phyloP scores from a whole-genome alignment of 1,139 yeast species.

The Suhomyces terraborum region DNA sequence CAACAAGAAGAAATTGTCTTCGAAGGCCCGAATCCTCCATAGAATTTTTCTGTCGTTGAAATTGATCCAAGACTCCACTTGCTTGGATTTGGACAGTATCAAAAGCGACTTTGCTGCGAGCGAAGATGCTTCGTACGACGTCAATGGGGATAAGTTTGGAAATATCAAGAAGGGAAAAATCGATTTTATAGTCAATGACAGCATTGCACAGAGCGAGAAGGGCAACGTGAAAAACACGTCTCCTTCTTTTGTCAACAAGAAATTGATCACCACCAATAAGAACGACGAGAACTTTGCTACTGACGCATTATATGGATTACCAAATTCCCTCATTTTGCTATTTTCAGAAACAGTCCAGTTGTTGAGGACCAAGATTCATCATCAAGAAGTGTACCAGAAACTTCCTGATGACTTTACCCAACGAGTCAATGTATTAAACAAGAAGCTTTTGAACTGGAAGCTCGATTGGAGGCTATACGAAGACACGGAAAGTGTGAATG shows the following conservation, averaged over 20 bases:
- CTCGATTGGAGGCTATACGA: conserved; percentile 59
- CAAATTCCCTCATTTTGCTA: conserved; percentile 72
- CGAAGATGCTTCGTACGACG: conserved; percentile 40
- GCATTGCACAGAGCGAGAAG: conserved; percentile 13
- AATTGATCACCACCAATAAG: conserved; percentile 45
- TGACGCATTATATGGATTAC: conserved; percentile 82
- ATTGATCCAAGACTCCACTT: conserved; percentile 72
- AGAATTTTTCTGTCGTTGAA: conserved; percentile 76
- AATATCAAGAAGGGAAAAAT: conserved; percentile 38
- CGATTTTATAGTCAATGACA: conserved; percentile 47
- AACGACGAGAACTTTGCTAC: conserved; percentile 66
- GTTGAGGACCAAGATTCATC: conserved; percentile 61
- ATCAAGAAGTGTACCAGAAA: conserved; percentile 32
- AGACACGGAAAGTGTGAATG: conserved; percentile 1
- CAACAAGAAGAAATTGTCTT: conserved; percentile 64
- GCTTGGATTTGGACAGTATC: conserved; percentile 50
- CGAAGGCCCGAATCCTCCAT: conserved; percentile 77
- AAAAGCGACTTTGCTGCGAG: conserved; percentile 37
- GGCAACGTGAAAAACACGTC: conserved; percentile 27
- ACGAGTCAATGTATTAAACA: conserved; percentile 51
- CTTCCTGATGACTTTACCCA: conserved; percentile 48
- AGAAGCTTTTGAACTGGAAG: conserved; percentile 61
- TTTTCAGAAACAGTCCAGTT: conserved; percentile 72
- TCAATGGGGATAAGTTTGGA: conserved; percentile 41
- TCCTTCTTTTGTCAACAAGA: conserved; percentile 47